Base-by-base conservation (phyloP, 345 rosid species). In the Kernera saxatilis region DNA sequence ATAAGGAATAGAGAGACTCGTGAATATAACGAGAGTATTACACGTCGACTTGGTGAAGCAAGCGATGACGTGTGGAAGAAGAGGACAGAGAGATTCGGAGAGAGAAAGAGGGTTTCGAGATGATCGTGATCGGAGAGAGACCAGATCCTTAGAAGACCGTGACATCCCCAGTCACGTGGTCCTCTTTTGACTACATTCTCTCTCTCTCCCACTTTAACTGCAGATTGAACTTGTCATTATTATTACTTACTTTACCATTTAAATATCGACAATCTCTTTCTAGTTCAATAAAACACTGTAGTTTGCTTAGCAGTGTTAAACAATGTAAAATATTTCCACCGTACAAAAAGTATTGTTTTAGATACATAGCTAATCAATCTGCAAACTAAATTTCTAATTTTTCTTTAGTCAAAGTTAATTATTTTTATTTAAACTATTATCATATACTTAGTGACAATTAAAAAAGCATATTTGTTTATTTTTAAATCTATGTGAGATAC, bases 61-160 rank as follows among this genome's bases (percentile, higher is more conserved):
- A 48, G 43, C 25, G 77, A 66, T 73, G 61, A 67, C 77, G 72
- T 73, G 67, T 66, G 54, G 40, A 6, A 36, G 71, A 57, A 66
- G 77, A 32, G 22, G 35, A 21, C 1, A 6, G 14, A 46, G 67
- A 73, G 67, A 59, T 59, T 74, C 77, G 29, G 56, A 55, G 50
- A 55, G 46, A 52, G 45, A 36, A 17, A 70, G 44, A 52, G 35
- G 26, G 25, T 21, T 2, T 48, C 43, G 63, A 63, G 15, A 37
- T 32, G 57, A 56, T 60, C n/a, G 64, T 61, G 33, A 75, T 69
- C 29, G 26, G n/a, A 45, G 56, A 62, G 71, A 69, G 79, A 76
- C 67, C 62, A 76, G 67, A 76, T 70, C 71, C 79, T 55, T 76
- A 48, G 67, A 70, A 76, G 72, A 64, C 79, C 71, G 79, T 70